Conservation (phyloP, 805 yeast species). For the Metschnikowia bowlesiae region DNA sequence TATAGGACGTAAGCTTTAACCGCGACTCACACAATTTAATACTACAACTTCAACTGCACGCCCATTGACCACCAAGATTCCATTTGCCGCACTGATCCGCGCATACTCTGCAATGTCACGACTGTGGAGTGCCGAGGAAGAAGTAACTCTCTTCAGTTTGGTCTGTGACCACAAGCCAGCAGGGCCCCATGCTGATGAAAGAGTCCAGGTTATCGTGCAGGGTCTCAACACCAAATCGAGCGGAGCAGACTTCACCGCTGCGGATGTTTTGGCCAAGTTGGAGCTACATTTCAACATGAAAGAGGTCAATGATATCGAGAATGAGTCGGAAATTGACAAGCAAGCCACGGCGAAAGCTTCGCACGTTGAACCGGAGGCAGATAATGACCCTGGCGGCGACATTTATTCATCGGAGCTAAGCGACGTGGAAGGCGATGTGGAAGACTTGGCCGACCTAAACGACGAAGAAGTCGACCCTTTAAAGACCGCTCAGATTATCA, state of each 20-base stretch:
- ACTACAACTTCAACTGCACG: background rate
- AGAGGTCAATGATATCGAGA: conserved; percentile 54
- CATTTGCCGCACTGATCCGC: background rate
- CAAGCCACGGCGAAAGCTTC: background rate
- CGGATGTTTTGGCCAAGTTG: conserved; percentile 58
- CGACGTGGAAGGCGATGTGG: conserved; percentile 18
- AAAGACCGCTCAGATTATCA: background rate
- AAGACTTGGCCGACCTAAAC: conserved; percentile 11
- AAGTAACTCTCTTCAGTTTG: conserved; percentile 55
- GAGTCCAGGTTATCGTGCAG: conserved; percentile 40
- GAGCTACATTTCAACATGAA: conserved; percentile 50
- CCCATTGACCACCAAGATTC: background rate
- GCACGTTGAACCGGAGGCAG: background rate
- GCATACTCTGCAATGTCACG: background rate
- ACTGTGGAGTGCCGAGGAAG: conserved; percentile 58
- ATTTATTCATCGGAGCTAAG: conserved; percentile 18
- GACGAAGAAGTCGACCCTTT: conserved; percentile 14
- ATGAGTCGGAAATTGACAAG: conserved; percentile 10
- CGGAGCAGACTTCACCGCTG: conserved; percentile 32
- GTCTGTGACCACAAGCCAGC: conserved; percentile 66
- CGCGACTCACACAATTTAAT: background rate
- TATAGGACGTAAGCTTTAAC: background rate
- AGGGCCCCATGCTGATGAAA: conserved; percentile 46
- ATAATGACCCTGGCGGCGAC: conserved; percentile 2
- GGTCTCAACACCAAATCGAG: conserved; percentile 28